These are phyloP conservation scores for Cercospora beticola DNA, from an alignment of 2,329 filamentous ascomycete species.

Conservation along the genomic window DNA sequence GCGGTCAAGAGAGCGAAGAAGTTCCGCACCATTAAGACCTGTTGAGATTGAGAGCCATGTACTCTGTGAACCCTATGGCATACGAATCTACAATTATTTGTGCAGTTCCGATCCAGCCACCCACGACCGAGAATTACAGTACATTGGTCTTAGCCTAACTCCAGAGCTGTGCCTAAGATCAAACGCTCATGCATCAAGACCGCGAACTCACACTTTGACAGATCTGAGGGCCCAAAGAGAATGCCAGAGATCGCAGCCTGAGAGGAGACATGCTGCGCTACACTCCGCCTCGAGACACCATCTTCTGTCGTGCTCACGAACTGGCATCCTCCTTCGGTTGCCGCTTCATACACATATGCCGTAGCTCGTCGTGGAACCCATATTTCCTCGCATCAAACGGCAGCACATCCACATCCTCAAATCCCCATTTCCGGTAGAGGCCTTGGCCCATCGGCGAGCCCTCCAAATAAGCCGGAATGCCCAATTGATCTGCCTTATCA, in stretches of 20 bases:
- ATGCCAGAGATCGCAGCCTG: no score
- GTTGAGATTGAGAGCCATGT: not conserved
- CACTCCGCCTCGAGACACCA: no score
- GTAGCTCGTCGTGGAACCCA: slow-evolving; percentile 29
- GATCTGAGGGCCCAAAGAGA: no score
- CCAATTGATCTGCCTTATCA: slow-evolving; percentile 42
- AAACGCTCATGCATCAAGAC: not conserved
- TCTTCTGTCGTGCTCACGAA: not conserved
- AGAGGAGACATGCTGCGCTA: no score
- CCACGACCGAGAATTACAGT: not conserved
- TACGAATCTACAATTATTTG: no score
- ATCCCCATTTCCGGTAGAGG: slow-evolving; percentile 44
- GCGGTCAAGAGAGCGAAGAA: not conserved
- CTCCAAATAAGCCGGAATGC: slow-evolving; percentile 43
- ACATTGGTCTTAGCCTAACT: not conserved
- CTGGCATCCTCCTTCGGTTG: slow-evolving; percentile 17
- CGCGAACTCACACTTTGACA: no score
- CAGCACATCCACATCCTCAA: slow-evolving; percentile 31
- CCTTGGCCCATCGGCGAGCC: slow-evolving; percentile 39
- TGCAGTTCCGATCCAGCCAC: not conserved
- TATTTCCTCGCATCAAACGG: slow-evolving; percentile 33
- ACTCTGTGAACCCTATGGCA: not conserved
- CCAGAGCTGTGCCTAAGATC: not conserved
- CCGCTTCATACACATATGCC: slow-evolving; percentile 32
- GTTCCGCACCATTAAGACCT: not conserved